Evolutionary conservation across 2,329 filamentous ascomycete genomes (phyloP), one percentile per base, ranked within the genome.

Genomic region (Didymella sp.): DNA sequence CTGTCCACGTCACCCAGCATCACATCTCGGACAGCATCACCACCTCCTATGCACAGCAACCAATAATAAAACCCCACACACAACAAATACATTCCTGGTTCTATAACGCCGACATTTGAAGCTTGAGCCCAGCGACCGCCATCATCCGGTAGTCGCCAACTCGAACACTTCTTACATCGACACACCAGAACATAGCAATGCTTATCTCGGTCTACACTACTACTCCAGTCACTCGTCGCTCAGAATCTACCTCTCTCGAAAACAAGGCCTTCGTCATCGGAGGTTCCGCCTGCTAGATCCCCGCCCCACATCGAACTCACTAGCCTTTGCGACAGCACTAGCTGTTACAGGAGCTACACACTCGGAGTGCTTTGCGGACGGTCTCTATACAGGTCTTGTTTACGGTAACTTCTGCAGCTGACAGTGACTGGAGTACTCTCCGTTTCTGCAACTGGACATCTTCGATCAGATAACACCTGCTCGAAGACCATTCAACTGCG

Each of bases 161-260:
- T 66, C 60, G 63, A 64, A 70, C 65, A 59, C 67, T 67, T 72
- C 60, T 25, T 60, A 59, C 59, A 65, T 68, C 67, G 54, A 61
- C 66, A 56, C 49, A 51, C 60, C 63, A 52, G 62, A 63, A 66
- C 75, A 74, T 67, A 67, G 54, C 49, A 21, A 78, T 77, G 76
- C 64, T 67, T 69, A 66, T 64, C 66, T 64, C 66, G 61, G 64
- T 66, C 66, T 61, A 65, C 61, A 53, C 56, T 59, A 63, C 62
- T 67, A 69, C 75, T 76, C 73, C 76, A 77, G 76, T 78, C 76
- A 77, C 68, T 72, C 70, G 75, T 76, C 75, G 71, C 75, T 75
- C 76, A 76, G 73, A 69, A 68, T 65, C 73, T 70, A 73, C 72
- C 73, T 68, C 60, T 68, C 66, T 64, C 61, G 64, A 64, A 71